Evolutionary conservation across 2,329 filamentous ascomycete genomes (phyloP).

Genomic region (Cladophialophora immunda): DNA sequence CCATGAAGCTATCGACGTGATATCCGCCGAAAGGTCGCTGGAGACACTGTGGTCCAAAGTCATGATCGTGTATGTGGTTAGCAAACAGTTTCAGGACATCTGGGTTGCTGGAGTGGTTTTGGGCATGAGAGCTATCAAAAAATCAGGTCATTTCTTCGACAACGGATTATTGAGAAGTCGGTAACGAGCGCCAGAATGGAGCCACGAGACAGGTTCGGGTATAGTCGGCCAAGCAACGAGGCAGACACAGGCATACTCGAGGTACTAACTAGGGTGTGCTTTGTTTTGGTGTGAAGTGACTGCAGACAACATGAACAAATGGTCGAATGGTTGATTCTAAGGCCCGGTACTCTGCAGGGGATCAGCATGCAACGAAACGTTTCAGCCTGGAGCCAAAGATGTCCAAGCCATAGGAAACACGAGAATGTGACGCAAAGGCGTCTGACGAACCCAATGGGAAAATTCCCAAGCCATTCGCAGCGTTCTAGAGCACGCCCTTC

Average conservation of each 20-base stretch:
- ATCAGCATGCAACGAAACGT: constrained; percentile 27
- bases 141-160: constrained; percentile 10
- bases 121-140: constrained; percentile 11
- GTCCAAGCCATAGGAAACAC: constrained; percentile 18
- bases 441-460: constrained; percentile 22
- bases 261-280: constrained; percentile 1
- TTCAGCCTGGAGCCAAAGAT: constrained; percentile 32
- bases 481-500: constrained; percentile 22
- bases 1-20: constrained; percentile 28
- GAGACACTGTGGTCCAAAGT: constrained; percentile 24
- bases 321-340: constrained; percentile 2
- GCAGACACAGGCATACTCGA: constrained; percentile 28
- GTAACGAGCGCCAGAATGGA: constrained; percentile 16
- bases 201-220: constrained; percentile 31
- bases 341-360: background rate
- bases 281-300: constrained; percentile 10
- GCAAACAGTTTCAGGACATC: constrained; percentile 16
- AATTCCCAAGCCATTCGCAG: constrained; percentile 5
- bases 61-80: constrained; percentile 23
- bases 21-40: constrained; percentile 22
- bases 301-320: constrained; percentile 11
- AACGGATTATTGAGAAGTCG: constrained; percentile 13
- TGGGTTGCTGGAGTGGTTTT: constrained; percentile 16
- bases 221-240: constrained; percentile 34
- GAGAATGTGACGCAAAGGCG: constrained; percentile 32